These are phyloP conservation scores for Fusarium humuli DNA, from an alignment of 2,329 filamentous ascomycete genomes.

Conservation along the genomic window DNA sequence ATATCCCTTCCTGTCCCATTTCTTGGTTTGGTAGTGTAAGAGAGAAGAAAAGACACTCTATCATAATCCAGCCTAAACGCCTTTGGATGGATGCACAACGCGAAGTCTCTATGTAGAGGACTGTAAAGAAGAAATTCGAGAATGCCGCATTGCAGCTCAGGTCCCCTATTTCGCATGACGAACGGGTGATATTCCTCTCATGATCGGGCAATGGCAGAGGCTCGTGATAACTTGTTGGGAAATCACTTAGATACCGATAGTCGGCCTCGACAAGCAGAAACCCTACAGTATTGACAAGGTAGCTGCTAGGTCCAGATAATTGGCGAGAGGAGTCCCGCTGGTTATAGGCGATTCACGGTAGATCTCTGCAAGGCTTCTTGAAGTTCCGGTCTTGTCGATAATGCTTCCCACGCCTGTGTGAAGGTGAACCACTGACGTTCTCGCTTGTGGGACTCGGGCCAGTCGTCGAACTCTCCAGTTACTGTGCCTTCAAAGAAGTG, in stretches of 20 bases:
- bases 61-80: conserved; percentile 50
- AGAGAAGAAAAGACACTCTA: conserved; percentile 45
- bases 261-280: background rate
- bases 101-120: conserved; percentile 34
- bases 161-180: conserved; percentile 4
- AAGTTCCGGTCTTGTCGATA: conserved; percentile 85
- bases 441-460: conserved; percentile 95
- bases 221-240: background rate
- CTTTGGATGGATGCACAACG: conserved; percentile 46
- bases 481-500: conserved; percentile 92
- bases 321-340: conserved; percentile 9
- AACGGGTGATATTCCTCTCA: conserved; percentile 26
- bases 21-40: conserved; percentile 42
- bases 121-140: conserved; percentile 24
- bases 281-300: background rate
- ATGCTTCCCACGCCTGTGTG: conserved; percentile 79
- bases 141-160: conserved; percentile 9
- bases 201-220: conserved; percentile 9
- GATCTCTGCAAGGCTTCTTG: conserved; percentile 87
- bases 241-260: background rate
- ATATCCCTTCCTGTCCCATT: conserved; percentile 36
- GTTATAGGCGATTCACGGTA: conserved; percentile 66
- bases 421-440: conserved; percentile 92
- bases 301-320: background rate
- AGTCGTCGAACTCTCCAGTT: conserved; percentile 83